A percentile compares a stretch with the other conserved stretches of the same genome.
phyloP scores from a whole-genome alignment of 306 rosid species.

The Quercus wislizeni region DNA sequence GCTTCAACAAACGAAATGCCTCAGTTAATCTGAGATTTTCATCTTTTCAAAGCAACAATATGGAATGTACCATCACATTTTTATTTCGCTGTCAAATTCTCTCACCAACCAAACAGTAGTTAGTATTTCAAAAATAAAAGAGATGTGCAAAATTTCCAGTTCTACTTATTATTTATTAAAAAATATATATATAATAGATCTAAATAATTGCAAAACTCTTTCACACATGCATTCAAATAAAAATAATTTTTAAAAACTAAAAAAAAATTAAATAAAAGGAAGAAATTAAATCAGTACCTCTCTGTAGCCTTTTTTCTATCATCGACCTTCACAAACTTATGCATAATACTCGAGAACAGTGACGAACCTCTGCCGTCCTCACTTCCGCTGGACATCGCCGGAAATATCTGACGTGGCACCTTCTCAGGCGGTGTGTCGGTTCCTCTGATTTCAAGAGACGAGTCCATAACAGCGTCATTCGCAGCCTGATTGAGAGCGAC shows the following conservation, averaged over 20 bases:
- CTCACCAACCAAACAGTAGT: not conserved
- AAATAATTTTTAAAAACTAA: constrained; percentile 12
- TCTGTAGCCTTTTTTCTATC: constrained; percentile 32
- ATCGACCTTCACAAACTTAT: constrained; percentile 63
- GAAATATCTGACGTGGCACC: constrained; percentile 67
- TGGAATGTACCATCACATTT: not conserved
- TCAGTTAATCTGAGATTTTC: not conserved
- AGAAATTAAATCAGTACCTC: constrained; percentile 33
- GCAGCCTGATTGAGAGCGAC: constrained; percentile 18
- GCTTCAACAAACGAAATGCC: not conserved
- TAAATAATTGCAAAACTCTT: not conserved
- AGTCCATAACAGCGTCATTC: constrained; percentile 7
- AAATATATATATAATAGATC: not conserved
- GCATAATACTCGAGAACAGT: constrained; percentile 76
- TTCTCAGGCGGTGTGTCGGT: constrained; percentile 97
- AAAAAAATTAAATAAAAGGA: not conserved
- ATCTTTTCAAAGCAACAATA: not conserved
- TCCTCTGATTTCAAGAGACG: constrained; percentile 58
- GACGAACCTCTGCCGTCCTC: constrained; percentile 39
- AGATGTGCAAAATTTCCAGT: not conserved
- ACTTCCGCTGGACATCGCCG: constrained; percentile 24
- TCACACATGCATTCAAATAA: not conserved
- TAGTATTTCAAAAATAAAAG: not conserved
- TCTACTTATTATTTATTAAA: not conserved
- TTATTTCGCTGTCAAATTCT: not conserved